These are phyloP conservation scores for Botrytis medusae DNA, from an alignment of 2,329 filamentous ascomycete genomes.

Conservation along the genomic window DNA sequence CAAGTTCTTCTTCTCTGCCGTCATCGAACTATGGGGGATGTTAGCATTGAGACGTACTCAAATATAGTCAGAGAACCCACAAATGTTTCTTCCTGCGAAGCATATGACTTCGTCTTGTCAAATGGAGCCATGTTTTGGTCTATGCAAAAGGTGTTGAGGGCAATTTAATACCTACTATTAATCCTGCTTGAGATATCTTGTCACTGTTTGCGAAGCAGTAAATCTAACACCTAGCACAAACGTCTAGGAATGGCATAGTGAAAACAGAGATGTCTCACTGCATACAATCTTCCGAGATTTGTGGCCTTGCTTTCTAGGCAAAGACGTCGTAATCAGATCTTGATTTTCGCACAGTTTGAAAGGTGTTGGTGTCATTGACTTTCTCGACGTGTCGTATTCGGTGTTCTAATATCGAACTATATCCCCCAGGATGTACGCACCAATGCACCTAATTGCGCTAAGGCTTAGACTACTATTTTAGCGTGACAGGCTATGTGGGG, in stretches of 20 bases:
- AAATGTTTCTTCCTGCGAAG: constrained; percentile 33
- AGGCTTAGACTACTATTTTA: neutral
- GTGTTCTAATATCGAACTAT: neutral
- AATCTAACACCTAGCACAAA: neutral
- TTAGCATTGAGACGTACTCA: neutral
- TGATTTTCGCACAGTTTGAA: constrained; percentile 9
- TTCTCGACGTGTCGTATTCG: constrained; percentile 16
- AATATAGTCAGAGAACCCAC: constrained; percentile 23
- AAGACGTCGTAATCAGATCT: neutral
- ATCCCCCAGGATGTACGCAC: neutral
- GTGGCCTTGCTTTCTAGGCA: constrained; percentile 4
- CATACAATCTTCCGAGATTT: neutral
- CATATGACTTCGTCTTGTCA: constrained; percentile 32
- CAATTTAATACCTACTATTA: neutral
- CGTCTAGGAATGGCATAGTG: neutral
- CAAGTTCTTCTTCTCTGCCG: constrained; percentile 70
- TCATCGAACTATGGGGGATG: constrained; percentile 55
- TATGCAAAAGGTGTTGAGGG: neutral
- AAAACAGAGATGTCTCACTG: neutral
- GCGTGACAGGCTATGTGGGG: constrained; percentile 10
- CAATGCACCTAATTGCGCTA: neutral
- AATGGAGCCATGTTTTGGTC: constrained; percentile 28
- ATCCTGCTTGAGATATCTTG: neutral
- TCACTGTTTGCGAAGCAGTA: neutral
- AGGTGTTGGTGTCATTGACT: constrained; percentile 7